phyloP scores from a whole-genome alignment of 257 asterid species.

The Eucommia ulmoides region DNA sequence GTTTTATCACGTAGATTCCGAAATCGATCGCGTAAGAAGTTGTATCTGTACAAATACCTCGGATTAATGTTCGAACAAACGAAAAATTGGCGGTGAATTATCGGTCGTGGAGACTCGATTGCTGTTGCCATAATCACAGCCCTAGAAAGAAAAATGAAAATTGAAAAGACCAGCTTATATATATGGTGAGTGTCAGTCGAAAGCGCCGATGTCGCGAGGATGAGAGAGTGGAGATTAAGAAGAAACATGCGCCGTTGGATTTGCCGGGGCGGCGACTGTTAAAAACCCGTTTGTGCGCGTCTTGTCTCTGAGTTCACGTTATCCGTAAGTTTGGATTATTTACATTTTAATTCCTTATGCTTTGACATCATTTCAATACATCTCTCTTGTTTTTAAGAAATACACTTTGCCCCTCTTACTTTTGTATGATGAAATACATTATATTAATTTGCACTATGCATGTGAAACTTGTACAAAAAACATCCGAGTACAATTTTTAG shows the following conservation, averaged over 20 bases:
- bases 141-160: conserved; percentile 1
- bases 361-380: too few relatives aligned
- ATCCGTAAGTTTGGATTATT: too few relatives aligned
- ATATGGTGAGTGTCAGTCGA: conserved; percentile 8
- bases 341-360: too few relatives aligned
- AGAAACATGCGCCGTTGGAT: conserved; percentile 39
- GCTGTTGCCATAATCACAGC: conserved; percentile 32
- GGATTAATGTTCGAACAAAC: conserved; percentile 27
- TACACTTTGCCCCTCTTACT: too few relatives aligned
- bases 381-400: too few relatives aligned
- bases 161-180: conserved; percentile 6
- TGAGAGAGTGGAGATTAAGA: conserved; percentile 31
- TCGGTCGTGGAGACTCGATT: conserved; percentile 31
- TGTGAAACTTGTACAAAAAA: too few relatives aligned
- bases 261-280: conserved; percentile 28
- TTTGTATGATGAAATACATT: too few relatives aligned
- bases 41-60: conserved; percentile 19
- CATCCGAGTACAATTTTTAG: too few relatives aligned
- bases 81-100: conserved; percentile 41
- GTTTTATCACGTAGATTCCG: conserved; percentile 25
- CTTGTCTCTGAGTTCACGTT: too few relatives aligned
- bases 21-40: conserved; percentile 29
- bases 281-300: conserved; percentile 1
- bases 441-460: too few relatives aligned
- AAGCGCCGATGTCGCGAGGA: conserved; percentile 15